Base-by-base conservation (phyloP, 2,329 filamentous ascomycete genomes). In the Madurella fahalii region DNA sequence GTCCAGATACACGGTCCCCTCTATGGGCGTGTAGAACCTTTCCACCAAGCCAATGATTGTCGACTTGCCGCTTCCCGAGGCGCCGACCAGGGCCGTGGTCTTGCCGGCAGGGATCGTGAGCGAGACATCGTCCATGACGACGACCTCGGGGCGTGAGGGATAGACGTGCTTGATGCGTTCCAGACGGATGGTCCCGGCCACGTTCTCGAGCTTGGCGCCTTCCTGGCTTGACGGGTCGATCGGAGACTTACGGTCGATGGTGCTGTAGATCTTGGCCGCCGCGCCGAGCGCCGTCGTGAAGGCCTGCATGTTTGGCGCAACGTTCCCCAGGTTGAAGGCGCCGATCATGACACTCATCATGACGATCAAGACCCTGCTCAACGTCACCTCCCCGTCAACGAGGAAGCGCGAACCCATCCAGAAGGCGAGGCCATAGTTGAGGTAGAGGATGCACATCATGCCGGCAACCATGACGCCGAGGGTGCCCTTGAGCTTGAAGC, bases 1-100 rank as follows among this genome's bases (percentile, higher is more conserved):
- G 67, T 97, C 94, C 11, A 99, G 76, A 56, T 85, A 79, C 1
- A 97, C 84, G 17, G 81, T 73, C 18, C 94, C 94, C 31, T 81
- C 81, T 34, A 96, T 89, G 0, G 93, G 93, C 54, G 92, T 84
- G 69, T 99, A 99, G 70, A 97, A 97, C 16, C 94, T 84, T 72
- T 97, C 93, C 1, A 97, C 85, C 17, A 99, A 77, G 12, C 93
- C 93, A 30, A 97, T 87, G 58, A 97, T 92, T 0, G 94, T 97
- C 65, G 87, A 93, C 73, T 97, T 99, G 46, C 94, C 94, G 40
- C 89, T 95, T 11, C 93, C 94, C 11, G 93, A 97, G 0, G 93
- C 90, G 54, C 94, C 94, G 5, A 99, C 94, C 8, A 99, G 76
- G 1, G 94, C 94, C 2, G 93, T 96, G 16, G 89, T 91, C 74